Evolutionary conservation across 495 filamentous ascomycete genomes (phyloP).

Genomic region (Aspergillus olivimuriae): DNA sequence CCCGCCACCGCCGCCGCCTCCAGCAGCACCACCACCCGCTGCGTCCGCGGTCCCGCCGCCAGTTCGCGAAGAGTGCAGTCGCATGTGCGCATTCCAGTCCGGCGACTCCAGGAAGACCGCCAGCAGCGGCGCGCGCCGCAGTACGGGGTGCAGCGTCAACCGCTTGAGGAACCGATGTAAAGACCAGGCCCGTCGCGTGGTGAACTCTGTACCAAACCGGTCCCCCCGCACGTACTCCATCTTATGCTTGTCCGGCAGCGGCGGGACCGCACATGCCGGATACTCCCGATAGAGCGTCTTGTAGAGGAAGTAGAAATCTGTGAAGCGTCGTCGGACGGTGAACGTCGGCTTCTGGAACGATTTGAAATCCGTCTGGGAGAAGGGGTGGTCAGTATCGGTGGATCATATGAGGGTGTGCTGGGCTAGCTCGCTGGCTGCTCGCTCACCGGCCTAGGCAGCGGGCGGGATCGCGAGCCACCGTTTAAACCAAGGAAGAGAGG

Average conservation of each 20-base stretch:
- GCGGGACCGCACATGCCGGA: constrained; percentile 86
- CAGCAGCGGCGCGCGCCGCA: constrained; percentile 75
- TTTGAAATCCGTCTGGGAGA: constrained; percentile 76
- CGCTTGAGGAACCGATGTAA: constrained; percentile 88
- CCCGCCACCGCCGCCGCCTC: constrained; percentile 39
- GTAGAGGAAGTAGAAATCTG: constrained; percentile 95
- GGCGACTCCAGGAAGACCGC: constrained; percentile 83
- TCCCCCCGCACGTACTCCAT: constrained; percentile 97
- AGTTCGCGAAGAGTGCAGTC: constrained; percentile 57
- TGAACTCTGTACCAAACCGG: constrained; percentile 91
- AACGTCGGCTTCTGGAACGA: constrained; percentile 77
- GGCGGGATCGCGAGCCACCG: too few species aligned
- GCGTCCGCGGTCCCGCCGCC: constrained; percentile 44
- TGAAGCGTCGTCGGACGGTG: constrained; percentile 81
- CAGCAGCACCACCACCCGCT: too few species aligned
- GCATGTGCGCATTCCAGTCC: constrained; percentile 97
- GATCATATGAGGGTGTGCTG: too few species aligned
- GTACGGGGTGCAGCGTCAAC: constrained; percentile 77
- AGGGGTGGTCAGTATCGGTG: constrained; percentile 9
- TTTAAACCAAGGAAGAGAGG: neutral
- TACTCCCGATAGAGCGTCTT: constrained; percentile 83
- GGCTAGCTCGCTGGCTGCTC: neutral
- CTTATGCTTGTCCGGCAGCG: constrained; percentile 95
- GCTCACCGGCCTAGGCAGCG: constrained; percentile 10
- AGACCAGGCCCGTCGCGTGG: constrained; percentile 80